phyloP scores from a whole-genome alignment of 2,329 filamentous ascomycete species.

The Aciculosporium take region DNA sequence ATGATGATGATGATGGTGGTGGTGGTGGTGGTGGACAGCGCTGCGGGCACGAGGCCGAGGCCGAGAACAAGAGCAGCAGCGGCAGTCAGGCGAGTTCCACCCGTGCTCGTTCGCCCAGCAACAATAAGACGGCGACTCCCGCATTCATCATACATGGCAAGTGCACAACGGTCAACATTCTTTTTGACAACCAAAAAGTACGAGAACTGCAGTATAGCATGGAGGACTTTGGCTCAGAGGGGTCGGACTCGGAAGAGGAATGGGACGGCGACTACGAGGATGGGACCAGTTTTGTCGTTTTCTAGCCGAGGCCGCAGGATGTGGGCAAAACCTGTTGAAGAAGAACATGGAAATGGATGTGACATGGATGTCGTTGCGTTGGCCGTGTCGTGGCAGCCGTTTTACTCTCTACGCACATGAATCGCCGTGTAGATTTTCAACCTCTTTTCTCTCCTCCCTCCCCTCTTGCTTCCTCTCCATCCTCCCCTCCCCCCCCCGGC shows the following conservation, averaged over 20 bases:
- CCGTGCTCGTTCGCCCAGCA: neutral
- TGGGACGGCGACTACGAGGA: slow-evolving; percentile 44
- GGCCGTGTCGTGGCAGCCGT: too few species aligned
- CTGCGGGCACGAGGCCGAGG: neutral
- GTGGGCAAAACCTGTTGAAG: too few species aligned
- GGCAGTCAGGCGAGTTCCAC: slow-evolving; percentile 1
- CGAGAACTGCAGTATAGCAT: slow-evolving; percentile 54
- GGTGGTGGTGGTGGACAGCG: neutral
- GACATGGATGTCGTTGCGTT: too few species aligned
- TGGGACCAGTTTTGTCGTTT: slow-evolving; percentile 23
- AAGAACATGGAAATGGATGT: neutral
- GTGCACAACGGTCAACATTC: slow-evolving; percentile 55
- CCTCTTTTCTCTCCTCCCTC: too few species aligned
- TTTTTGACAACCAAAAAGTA: slow-evolving; percentile 64
- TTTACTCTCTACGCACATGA: too few species aligned
- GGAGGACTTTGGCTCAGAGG: slow-evolving; percentile 51
- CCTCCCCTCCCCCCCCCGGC: too few species aligned
- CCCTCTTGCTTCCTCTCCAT: too few species aligned
- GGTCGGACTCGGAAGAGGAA: slow-evolving; percentile 41
- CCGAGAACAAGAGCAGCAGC: slow-evolving; percentile 6
- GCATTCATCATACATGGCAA: slow-evolving; percentile 47
- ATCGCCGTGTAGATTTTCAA: too few species aligned
- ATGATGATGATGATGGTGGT: neutral
- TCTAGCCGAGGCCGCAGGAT: slow-evolving; percentile 10
- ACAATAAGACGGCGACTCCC: neutral